Evolutionary conservation across 1,284 basidiomycete genomes (phyloP), one percentile per base, ranked within the genome.

Genomic region (Flammula alnicola): DNA sequence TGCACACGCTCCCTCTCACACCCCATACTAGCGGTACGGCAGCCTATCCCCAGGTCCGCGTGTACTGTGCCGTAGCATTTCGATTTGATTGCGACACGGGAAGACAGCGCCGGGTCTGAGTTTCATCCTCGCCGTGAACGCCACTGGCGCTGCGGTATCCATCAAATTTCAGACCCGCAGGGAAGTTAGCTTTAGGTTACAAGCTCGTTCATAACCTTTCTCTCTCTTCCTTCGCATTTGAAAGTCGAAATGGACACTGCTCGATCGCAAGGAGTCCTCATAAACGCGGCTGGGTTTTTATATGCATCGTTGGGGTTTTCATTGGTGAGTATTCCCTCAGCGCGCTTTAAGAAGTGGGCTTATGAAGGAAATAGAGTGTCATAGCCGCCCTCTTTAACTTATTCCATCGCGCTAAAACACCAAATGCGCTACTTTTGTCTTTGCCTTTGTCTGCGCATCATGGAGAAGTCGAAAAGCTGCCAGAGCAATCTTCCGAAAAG

Each of bases 221-320:
- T 47, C 43, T 22, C 37, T 41, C 44, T 25, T 23, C 14, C 25
- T 19, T 16, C 39, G 20, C 31, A 10, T 51, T 48, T 26, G 20
- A 41, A 37, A 49, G 37, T 51, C 38, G 43, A 23, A 25, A 56
- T 56, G 51, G 55, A 50, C 22, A 31, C 47, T 6, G 31, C 40
- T 31, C 56, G 52, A 10, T 46, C 48, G 6, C 61, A 54, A 16
- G 56, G 57, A 11, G 37, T 60, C 4, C 39, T 63, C 17, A 51
- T 63, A n/a, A 61, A 50, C 47, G 50, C 50, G 26, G 61, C 56
- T 19, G 58, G 61, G 12, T 57, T 59, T 32, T 42, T 62, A 23
- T 63, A 63, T 41, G 62, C 56, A 29, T 47, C 54, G 19, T 41
- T 61, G 17, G 61, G 61, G 5, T 63, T 63, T 45, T 59, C 55